Evolutionary conservation across 2,329 filamentous ascomycete genomes (phyloP), one percentile per base, ranked within the genome.

Genomic region (Lecanicillium sp.): DNA sequence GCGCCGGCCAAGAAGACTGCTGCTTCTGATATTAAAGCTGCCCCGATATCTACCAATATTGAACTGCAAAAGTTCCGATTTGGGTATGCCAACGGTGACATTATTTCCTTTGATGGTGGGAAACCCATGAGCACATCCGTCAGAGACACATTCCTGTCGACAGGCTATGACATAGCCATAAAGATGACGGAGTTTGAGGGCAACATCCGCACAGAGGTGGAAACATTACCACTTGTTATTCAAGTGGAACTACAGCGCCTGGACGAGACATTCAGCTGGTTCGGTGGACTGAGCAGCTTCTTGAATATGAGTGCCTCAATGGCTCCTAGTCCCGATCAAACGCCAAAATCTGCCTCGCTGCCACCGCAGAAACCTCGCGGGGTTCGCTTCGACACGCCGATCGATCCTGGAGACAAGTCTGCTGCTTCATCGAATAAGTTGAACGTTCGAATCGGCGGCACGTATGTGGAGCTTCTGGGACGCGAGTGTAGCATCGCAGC

Each of bases 251-350:
- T 96, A 13, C 81, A 83, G 46, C 76, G 77, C 40, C 64, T 97
- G 17, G 92, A 97, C 49, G 88, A 95, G 51, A 86, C 86, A 0
- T 79, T 97, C 43, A 78, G 79, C 40, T 87, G 86, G 71, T 89
- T 96, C 60, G 92, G 92, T 27, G 92, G 92, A 0, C 67, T 98
- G 31, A 95, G 89, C 57, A 87, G 88, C 47, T 83, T 98, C 37
- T 66, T 98, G 31, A 94, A 92, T 51, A 76, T 96, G 57, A 86
- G 88, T 45, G 84, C 77, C 43, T 95, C 90, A 0, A 84, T 94
- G 46, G 78, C 82, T 10, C 88, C 85, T 1, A 83, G 77, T 43
- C 72, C 77, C n/a, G 77, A 80, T 1, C 64, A 66, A 12, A 58
- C 57, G 3, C 57, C 56, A 2, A 57, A 50, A 7, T 55, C 62